Conservation (phyloP, 257 asterid genomes). For the Przewalskia tangutica region DNA sequence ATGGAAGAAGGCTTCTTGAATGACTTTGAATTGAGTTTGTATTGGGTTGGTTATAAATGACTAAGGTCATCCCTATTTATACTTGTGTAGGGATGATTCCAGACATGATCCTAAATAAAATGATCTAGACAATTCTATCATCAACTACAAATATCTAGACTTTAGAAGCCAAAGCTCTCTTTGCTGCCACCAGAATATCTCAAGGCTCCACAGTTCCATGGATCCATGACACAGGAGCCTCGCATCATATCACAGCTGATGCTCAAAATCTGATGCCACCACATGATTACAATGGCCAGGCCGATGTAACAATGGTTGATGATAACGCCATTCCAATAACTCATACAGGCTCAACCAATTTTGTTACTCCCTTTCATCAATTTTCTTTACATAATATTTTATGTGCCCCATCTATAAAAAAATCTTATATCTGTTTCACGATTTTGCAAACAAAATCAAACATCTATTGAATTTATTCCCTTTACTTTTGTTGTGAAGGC, state of each 20-base stretch:
- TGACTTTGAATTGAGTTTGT: too few species aligned
- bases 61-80: too few species aligned
- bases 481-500: not conserved
- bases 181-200: not conserved
- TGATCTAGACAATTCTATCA: too few species aligned
- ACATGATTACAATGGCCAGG: not conserved
- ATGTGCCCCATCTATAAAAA: not conserved
- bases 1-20: too few species aligned
- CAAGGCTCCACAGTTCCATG: not conserved
- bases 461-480: not conserved
- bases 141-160: too few species aligned
- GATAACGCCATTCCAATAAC: not conserved
- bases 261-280: not conserved
- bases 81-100: too few species aligned
- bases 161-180: not conserved
- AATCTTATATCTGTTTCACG: not conserved
- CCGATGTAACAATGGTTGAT: not conserved
- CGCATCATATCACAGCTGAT: not conserved
- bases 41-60: too few species aligned
- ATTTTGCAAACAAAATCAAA: not conserved
- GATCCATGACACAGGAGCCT: not conserved
- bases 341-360: not conserved
- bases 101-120: too few species aligned
- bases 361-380: not conserved
- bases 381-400: not conserved